These are phyloP conservation scores for Dicorynia guianensis DNA, from an alignment of 306 rosid species.

Conservation along the genomic window DNA sequence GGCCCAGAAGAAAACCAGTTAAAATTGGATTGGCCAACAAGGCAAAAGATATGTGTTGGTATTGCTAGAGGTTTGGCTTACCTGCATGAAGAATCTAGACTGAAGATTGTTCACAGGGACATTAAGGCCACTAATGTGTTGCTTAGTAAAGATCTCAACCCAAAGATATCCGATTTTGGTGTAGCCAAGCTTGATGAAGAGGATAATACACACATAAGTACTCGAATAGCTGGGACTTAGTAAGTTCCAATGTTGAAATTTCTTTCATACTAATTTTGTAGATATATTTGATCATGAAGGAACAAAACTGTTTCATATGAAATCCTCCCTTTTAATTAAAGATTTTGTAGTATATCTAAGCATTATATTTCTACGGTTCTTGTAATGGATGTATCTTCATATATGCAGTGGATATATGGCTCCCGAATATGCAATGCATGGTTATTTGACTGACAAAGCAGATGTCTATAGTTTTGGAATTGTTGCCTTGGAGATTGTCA, in stretches of 20 bases:
- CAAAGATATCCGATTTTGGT: conserved; percentile 74
- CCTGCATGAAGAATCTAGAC: conserved; percentile 80
- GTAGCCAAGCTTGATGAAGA: conserved; percentile 77
- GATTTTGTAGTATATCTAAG: neutral
- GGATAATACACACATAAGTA: conserved; percentile 71
- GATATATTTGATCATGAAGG: neutral
- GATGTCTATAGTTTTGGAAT: conserved; percentile 81
- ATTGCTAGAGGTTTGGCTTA: conserved; percentile 71
- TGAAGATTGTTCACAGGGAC: conserved; percentile 77
- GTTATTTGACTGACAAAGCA: conserved; percentile 76
- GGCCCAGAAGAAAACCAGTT: conserved; percentile 38
- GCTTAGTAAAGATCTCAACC: conserved; percentile 60
- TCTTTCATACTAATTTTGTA: neutral
- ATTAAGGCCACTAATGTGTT: conserved; percentile 72
- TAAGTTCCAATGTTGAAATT: conserved; percentile 30
- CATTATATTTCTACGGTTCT: neutral
- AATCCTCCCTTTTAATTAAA: neutral
- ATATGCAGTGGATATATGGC: conserved; percentile 61
- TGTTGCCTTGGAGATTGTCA: conserved; percentile 58
- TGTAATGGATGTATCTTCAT: neutral
- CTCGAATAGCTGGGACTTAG: conserved; percentile 70
- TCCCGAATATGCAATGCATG: conserved; percentile 69
- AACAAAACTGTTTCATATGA: neutral
- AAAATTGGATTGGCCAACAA: conserved; percentile 63
- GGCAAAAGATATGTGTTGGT: conserved; percentile 67